Conservation (phyloP, 2,329 filamentous ascomycete genomes). For the Iodosphaeria phyllophila region DNA sequence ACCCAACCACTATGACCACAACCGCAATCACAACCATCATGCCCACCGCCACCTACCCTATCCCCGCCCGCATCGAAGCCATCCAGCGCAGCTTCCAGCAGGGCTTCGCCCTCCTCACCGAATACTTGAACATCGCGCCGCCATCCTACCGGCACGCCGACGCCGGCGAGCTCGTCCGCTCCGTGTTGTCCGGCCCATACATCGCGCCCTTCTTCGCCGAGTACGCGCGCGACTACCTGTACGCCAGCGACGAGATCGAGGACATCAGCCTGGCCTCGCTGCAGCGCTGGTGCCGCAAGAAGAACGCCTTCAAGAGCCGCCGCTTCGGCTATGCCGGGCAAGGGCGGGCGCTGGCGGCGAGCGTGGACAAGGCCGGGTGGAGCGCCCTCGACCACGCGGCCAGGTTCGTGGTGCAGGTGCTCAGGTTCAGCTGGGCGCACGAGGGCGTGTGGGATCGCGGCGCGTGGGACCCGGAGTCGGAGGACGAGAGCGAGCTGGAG, state of each 20-base stretch:
- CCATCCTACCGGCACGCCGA: conserved; percentile 3
- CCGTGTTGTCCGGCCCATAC: conserved; percentile 7
- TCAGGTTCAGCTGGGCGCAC: conserved; percentile 10
- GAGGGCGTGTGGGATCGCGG: conserved; percentile 7
- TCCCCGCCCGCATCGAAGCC: too few species aligned
- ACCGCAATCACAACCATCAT: too few species aligned
- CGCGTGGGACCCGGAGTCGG: conserved; percentile 2
- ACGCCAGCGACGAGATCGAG: conserved; percentile 4
- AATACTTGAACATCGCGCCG: conserved; percentile 9
- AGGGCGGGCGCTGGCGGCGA: background rate
- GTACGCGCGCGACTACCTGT: conserved; percentile 11
- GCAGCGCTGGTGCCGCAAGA: conserved; percentile 4
- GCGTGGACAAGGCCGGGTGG: conserved; percentile 8
- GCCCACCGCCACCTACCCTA: too few species aligned
- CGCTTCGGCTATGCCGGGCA: background rate
- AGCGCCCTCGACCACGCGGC: conserved; percentile 10
- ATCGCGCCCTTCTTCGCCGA: conserved; percentile 12
- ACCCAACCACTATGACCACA: too few species aligned
- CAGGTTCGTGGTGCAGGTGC: conserved; percentile 10
- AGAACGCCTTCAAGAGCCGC: conserved; percentile 6
- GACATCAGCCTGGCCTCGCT: conserved; percentile 8
- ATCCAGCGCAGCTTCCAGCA: too few species aligned
- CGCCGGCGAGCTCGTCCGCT: conserved; percentile 2
- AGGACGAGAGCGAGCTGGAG: conserved; percentile 9
- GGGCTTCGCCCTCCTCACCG: conserved; percentile 6